Base-by-base conservation (phyloP, 2,329 filamentous ascomycete species). In the Chaetomiaceae sp. region DNA sequence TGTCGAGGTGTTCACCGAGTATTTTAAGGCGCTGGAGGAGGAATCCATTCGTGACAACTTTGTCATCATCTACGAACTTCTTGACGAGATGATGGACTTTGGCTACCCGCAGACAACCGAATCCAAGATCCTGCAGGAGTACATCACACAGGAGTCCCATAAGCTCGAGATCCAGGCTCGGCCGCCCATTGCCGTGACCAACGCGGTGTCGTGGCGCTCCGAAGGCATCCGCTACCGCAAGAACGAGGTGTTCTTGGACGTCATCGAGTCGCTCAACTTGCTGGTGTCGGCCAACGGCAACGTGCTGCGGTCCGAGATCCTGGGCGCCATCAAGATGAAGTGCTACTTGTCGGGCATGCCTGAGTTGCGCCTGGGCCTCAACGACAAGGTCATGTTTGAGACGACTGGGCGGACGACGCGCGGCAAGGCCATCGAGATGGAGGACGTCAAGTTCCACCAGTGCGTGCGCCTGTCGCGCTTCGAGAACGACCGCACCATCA, bases 41-140 rank as follows among this genome's bases (percentile, higher is more conserved):
- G 94, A 99, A 73, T 96, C 90, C 64, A 99, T 99, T 70, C 85
- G 94, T 64, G 94, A 99, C 77, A 99, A 99, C 76, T 99, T 99
- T 69, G 94, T 99, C 71, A 85, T 99, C 68, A 99, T 99, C 67
- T 99, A 99, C 78, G 94, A 99, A 73, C 75, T 99, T 57, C 82
- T 99, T 58, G 94, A 99, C 68, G 94, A 99, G 77, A 99, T 99
- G 94, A 99, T 99, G 94, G 94, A 99, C 73, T 99, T 99, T 77
- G 94, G 94, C 59, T 96, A 99, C 71, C 94, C 94, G 5, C 94
- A 99, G 72, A 99, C 94, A 9, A 99, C 94, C 61, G 94, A 99
- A 72, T 89, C 84, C 70, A 99, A 99, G 81, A 99, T 99, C 69
- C 76, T 99, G 56, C 94, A 99, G 72, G 94, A 99, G 76, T 96